Base-by-base conservation (phyloP, 2,329 filamentous ascomycete species). In the Colletotrichum nymphaeae region DNA sequence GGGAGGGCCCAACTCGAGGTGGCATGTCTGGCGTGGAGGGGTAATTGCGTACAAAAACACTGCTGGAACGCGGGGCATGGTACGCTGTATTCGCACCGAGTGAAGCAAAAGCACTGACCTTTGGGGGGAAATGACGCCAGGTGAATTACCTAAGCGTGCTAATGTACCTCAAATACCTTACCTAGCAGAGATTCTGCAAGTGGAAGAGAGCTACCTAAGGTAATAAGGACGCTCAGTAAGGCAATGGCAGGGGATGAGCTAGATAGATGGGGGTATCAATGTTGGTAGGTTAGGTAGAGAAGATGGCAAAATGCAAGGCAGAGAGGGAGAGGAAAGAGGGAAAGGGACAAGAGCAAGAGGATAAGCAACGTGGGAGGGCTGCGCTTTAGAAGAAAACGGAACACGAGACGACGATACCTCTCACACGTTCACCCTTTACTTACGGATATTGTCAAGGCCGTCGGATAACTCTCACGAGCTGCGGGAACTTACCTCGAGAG, bases 1-100 rank as follows among this genome's bases (percentile, higher is more conserved):
- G 30, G 56, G 42, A 42, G 58, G 16, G 66, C 8, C 56, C n/a
- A 24, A 49, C 55, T 26, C 32, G 69, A 46, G 67, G 60, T 62
- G 67, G 66, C 66, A 64, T 69, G 70, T 73, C 70, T 73, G 70
- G 70, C 71, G 46, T 73, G 71, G 71, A 62, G 71, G 71, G 71
- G 71, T 66, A 70, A 66, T 66, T 60, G 71, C 59, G 70, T 56
- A 57, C 49, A 63, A 58, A 52, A 49, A 46, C 59, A 55, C 35
- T 53, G 53, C 58, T 64, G 53, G 57, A 68, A 72, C 64, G 69
- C 69, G 69, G 69, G 69, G 69, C 57, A 68, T 56, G 22, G 28
- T 14, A 32, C 63, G 35, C 63, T 60, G 63, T 28, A 30, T 42
- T 42, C 16, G 37, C 37, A 42, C 37, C 37, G 14, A 42, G 30